Evolutionary conservation across 306 rosid species (phyloP).

Genomic region (Geum urbanum): DNA sequence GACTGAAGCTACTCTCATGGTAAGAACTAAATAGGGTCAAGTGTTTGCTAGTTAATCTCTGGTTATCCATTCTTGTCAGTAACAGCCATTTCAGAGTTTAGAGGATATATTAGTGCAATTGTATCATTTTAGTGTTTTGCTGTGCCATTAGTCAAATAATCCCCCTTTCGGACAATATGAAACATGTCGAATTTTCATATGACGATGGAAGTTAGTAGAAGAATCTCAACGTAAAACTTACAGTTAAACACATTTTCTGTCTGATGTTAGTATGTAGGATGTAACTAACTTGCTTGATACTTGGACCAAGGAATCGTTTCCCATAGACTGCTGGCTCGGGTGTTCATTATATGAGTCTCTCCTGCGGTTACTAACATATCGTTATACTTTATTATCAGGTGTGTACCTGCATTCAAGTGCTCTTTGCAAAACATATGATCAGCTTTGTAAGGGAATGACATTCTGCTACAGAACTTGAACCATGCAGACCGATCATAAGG

Average conservation of each 20-base stretch:
- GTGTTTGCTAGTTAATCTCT: not conserved
- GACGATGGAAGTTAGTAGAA: not conserved
- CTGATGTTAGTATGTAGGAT: not conserved
- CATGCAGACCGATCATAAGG: not conserved
- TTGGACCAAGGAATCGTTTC: not conserved
- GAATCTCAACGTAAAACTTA: not conserved
- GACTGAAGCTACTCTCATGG: constrained; percentile 21
- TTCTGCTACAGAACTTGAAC: not conserved
- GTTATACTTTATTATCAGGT: not conserved
- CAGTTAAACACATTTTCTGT: not conserved
- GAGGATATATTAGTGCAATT: not conserved
- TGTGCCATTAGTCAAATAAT: not conserved
- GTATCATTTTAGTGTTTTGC: not conserved
- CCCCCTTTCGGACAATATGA: not conserved
- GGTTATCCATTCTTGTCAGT: not conserved
- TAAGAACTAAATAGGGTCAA: constrained; percentile 14
- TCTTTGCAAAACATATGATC: not conserved
- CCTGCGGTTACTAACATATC: not conserved
- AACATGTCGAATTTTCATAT: not conserved
- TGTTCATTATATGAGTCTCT: not conserved
- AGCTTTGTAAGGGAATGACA: not conserved
- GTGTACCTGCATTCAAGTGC: not conserved
- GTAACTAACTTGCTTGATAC: not conserved
- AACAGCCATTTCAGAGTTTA: not conserved
- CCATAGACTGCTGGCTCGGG: not conserved